Evolutionary conservation across 2,329 filamentous ascomycete genomes (phyloP), one percentile per base, ranked within the genome.

Genomic region (Fusarium agapanthi): DNA sequence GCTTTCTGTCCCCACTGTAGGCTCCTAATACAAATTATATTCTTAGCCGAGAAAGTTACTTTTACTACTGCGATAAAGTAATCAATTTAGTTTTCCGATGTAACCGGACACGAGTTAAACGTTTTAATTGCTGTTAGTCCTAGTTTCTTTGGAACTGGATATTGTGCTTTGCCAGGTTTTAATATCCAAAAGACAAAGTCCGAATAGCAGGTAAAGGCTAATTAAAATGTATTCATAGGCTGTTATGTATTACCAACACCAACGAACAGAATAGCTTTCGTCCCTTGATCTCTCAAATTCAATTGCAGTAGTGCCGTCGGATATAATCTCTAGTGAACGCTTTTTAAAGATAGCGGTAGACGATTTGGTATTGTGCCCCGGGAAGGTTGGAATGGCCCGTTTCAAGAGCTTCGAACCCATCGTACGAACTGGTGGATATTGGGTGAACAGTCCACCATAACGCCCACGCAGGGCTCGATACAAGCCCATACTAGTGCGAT

Each of bases 101-200:
- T 30, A 30, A 22, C 44, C 44, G 26, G 20, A 2, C 26, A 16
- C 14, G 9, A 47, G 26, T 22, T 16, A 3, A 30, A 11, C 2
- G 26, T 3, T 22, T 47, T 4, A 2, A 30, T 28, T 15, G 13
- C 26, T 22, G 20, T 28, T 14, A 6, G 18, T 9, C 13, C 3
- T 11, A 26, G 16, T 14, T 20, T 6, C 9, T 15, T 9, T 11
- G 0, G 24, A 26, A 7, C 13, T 45, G 4, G 16, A 26, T 13
- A 5, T 24, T 24, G n/a, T 5, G n/a, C 15, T 18, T 24, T 5
- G n/a, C n/a, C n/a, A 24, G 4, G 24, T 10, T 20, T 9, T 45
- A 4, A 4, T 2, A 28, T 11, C 18, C 1, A 1, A 22, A 15
- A 11, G 13, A 15, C 6, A 1, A 14, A 28, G 26, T 28, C 24